Evolutionary conservation across 2,329 filamentous ascomycete species (phyloP).

Genomic region (Aspergillus thermomutatus): DNA sequence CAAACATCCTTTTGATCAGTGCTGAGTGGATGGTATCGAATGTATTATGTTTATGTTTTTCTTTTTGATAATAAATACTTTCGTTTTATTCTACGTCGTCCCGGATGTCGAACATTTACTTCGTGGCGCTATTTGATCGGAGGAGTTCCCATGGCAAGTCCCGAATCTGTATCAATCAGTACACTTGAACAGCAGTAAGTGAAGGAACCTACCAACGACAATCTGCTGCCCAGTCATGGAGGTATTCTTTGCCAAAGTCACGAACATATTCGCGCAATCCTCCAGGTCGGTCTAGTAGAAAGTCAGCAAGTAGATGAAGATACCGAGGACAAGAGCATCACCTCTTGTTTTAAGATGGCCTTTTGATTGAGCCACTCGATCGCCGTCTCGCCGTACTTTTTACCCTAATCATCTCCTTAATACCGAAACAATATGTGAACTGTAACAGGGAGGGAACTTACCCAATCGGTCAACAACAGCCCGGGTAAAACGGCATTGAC

Average conservation of each 20-base stretch:
- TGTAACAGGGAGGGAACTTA: not conserved
- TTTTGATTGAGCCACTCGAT: not conserved
- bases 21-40: too few relatives aligned
- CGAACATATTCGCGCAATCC: conserved; percentile 26
- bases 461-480: not conserved
- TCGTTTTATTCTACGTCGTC: too few relatives aligned
- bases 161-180: not conserved
- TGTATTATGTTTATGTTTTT: too few relatives aligned
- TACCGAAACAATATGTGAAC: not conserved
- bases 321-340: not conserved
- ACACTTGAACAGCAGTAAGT: not conserved
- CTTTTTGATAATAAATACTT: too few relatives aligned
- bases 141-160: not conserved
- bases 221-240: conserved; percentile 34
- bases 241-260: conserved; percentile 26
- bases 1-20: too few relatives aligned
- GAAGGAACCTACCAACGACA: conserved; percentile 21
- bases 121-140: too few relatives aligned
- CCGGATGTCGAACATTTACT: too few relatives aligned
- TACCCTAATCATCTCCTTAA: not conserved
- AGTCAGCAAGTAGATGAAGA: not conserved
- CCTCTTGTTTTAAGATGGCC: not conserved
- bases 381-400: not conserved
- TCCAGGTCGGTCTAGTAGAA: conserved; percentile 22
- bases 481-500: conserved; percentile 50